Conservation (phyloP, 2,329 filamentous ascomycete species). For the Cytospora mali region DNA sequence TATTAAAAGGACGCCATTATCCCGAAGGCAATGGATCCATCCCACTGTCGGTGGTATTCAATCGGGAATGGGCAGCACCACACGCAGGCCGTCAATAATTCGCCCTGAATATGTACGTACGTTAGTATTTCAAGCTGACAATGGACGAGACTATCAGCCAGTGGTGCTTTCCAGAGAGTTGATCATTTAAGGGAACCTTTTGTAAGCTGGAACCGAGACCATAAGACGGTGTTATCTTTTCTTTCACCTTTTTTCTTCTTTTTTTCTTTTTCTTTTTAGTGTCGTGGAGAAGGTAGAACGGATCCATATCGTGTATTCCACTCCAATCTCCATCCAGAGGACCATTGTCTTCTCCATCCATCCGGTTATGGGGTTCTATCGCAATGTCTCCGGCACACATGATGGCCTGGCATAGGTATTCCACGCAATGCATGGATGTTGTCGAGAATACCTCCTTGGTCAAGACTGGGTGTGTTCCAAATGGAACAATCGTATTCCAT, state of each 20-base stretch:
- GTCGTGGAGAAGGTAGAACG: neutral
- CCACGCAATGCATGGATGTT: slow-evolving; percentile 42
- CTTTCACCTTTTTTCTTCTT: too few relatives aligned
- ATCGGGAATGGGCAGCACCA: slow-evolving; percentile 27
- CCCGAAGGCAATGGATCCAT: neutral
- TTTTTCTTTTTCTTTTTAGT: too few relatives aligned
- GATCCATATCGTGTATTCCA: slow-evolving; percentile 31
- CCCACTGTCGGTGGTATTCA: neutral
- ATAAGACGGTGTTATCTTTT: slow-evolving; percentile 1
- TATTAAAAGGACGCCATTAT: neutral
- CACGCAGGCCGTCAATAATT: slow-evolving; percentile 21
- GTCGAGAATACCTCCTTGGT: slow-evolving; percentile 41
- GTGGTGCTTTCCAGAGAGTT: slow-evolving; percentile 31
- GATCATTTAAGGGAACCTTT: slow-evolving; percentile 33
- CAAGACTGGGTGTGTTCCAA: slow-evolving; percentile 13
- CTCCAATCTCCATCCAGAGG: slow-evolving; percentile 33
- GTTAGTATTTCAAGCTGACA: neutral
- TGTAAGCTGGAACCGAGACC: slow-evolving; percentile 30
- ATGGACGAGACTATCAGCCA: neutral
- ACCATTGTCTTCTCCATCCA: slow-evolving; percentile 32
- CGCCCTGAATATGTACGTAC: slow-evolving; percentile 16
- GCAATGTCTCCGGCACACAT: slow-evolving; percentile 34
- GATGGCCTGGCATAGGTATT: slow-evolving; percentile 34
- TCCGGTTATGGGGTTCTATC: slow-evolving; percentile 32
- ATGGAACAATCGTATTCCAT: slow-evolving; percentile 46